phyloP scores from a whole-genome alignment of 371 early-diverging fungal genomes.

The Scutellospora calospora region DNA sequence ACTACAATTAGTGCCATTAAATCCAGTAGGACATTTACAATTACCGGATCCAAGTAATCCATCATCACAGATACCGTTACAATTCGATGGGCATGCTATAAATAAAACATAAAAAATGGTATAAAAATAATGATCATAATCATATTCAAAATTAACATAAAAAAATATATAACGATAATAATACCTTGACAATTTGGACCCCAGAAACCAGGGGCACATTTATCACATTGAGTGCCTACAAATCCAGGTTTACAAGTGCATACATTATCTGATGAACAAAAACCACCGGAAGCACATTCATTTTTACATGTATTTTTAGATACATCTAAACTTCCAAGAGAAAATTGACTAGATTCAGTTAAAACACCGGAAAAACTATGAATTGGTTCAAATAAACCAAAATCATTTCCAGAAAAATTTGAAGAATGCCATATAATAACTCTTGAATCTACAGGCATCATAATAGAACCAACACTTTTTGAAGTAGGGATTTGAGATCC shows the following conservation, averaged over 20 bases:
- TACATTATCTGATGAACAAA: constrained; percentile 10
- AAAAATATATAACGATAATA: not conserved
- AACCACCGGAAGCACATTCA: constrained; percentile 39
- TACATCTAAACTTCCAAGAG: not conserved
- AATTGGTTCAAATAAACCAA: constrained; percentile 37
- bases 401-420: constrained; percentile 24
- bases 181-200: constrained; percentile 35
- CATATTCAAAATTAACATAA: not conserved
- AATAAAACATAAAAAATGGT: not conserved
- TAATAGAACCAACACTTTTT: constrained; percentile 28
- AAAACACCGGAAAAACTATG: constrained; percentile 26
- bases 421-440: constrained; percentile 17
- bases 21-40: constrained; percentile 27
- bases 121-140: no score
- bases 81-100: constrained; percentile 12
- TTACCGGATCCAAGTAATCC: constrained; percentile 13
- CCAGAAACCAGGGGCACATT: constrained; percentile 28
- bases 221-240: constrained; percentile 18
- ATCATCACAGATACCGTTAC: constrained; percentile 27
- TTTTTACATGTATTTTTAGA: constrained; percentile 12
- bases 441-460: constrained; percentile 7
- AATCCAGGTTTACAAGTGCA: constrained; percentile 33
- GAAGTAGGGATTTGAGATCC: not conserved
- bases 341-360: not conserved
- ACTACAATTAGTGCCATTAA: constrained; percentile 7